Evolutionary conservation across 495 filamentous ascomycete species (phyloP).

Genomic region (Aspergillus diversus): DNA sequence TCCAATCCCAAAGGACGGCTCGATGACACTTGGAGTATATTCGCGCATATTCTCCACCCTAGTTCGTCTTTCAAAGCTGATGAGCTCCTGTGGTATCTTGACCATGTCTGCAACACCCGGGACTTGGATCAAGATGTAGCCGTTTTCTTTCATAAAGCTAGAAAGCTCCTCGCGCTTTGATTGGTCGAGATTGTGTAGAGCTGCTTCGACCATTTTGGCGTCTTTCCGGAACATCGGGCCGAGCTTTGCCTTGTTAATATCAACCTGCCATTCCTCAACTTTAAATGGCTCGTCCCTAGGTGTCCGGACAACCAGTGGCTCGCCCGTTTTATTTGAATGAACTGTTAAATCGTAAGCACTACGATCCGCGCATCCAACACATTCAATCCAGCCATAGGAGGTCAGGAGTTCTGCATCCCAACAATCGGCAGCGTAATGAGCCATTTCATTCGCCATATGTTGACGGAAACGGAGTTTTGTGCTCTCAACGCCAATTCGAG

Average conservation of each 20-base stretch:
- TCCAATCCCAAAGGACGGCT: slow-evolving; percentile 84
- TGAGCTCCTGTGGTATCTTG: slow-evolving; percentile 69
- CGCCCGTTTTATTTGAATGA: slow-evolving; percentile 77
- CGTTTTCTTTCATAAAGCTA: slow-evolving; percentile 63
- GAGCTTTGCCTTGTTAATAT: slow-evolving; percentile 80
- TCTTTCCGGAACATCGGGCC: slow-evolving; percentile 82
- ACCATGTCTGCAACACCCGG: slow-evolving; percentile 66
- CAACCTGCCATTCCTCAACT: slow-evolving; percentile 74
- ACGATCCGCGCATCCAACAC: slow-evolving; percentile 81
- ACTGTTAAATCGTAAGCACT: slow-evolving; percentile 80
- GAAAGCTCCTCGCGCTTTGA: slow-evolving; percentile 70
- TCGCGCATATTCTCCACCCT: slow-evolving; percentile 70
- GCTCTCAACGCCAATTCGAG: slow-evolving; percentile 68
- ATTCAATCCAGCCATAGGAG: slow-evolving; percentile 84
- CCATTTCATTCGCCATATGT: slow-evolving; percentile 83
- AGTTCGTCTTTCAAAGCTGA: slow-evolving; percentile 71
- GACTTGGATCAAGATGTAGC: slow-evolving; percentile 69
- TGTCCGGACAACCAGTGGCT: slow-evolving; percentile 71
- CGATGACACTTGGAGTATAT: slow-evolving; percentile 82
- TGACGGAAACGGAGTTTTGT: slow-evolving; percentile 79
- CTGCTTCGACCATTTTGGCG: slow-evolving; percentile 70
- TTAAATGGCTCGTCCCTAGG: slow-evolving; percentile 65
- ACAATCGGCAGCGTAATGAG: slow-evolving; percentile 83
- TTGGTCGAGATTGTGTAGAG: slow-evolving; percentile 67
- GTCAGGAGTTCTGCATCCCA: slow-evolving; percentile 83